These are phyloP conservation scores for Patellifolia procumbens DNA, from an alignment of 179 eudicot genomes.

Conservation along the genomic window DNA sequence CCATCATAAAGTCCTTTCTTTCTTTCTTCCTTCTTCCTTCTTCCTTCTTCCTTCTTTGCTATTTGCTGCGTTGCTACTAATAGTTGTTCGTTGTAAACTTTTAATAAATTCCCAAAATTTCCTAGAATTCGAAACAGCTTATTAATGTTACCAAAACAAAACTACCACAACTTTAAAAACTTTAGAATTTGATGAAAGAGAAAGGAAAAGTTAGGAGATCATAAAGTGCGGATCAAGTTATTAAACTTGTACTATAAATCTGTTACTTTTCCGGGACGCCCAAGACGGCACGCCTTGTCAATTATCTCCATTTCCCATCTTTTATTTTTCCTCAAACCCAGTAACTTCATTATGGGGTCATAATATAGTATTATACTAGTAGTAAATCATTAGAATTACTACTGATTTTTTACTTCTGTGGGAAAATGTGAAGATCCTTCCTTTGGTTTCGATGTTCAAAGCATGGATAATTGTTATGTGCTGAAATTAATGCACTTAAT, in stretches of 20 bases:
- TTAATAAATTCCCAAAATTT: too few species aligned
- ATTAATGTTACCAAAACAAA: background rate
- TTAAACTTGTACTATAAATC: constrained; percentile 20
- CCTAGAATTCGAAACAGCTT: background rate
- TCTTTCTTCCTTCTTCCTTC: too few species aligned
- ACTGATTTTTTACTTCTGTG: too few species aligned
- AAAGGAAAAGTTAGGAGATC: constrained; percentile 18
- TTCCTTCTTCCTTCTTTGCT: too few species aligned
- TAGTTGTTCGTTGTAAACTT: too few species aligned
- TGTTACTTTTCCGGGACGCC: constrained; percentile 32
- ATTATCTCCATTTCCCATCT: too few species aligned
- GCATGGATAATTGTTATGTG: constrained; percentile 29
- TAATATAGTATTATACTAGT: too few species aligned
- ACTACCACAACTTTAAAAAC: background rate
- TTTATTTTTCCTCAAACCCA: too few species aligned
- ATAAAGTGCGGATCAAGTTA: constrained; percentile 58
- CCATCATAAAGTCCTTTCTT: too few species aligned
- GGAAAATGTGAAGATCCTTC: constrained; percentile 13
- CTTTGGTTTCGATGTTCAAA: constrained; percentile 34
- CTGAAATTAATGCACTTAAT: constrained; percentile 12
- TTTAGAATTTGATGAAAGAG: constrained; percentile 15
- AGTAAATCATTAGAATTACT: background rate
- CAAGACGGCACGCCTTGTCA: constrained; percentile 61
- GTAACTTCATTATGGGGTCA: background rate
- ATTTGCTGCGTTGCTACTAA: too few species aligned